A percentile compares a stretch with the other conserved stretches of the same genome.
Conservation (phyloP, 768 basidiomycete species). For the Boletus fagicola region DNA sequence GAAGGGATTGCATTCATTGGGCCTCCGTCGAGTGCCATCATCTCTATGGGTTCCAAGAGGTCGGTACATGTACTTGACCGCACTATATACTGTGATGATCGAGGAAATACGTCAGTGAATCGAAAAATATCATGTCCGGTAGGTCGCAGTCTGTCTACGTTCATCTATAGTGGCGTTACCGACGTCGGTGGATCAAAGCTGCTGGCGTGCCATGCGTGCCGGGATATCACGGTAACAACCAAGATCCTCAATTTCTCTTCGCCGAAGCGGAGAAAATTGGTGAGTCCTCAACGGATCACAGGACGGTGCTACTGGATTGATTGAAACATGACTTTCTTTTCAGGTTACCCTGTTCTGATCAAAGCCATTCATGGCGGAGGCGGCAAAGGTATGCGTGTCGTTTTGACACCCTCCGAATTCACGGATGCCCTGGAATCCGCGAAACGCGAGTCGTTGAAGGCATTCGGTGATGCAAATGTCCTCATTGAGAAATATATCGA, state of each 20-base stretch:
- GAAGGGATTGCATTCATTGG: conserved; percentile 90
- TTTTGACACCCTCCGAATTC: conserved; percentile 66
- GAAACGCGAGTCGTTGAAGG: conserved; percentile 82
- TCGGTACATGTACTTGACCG: conserved; percentile 26
- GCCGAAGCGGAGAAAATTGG: conserved; percentile 72
- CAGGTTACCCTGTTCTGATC: conserved; percentile 88
- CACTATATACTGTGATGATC: not conserved
- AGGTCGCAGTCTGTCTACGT: conserved; percentile 19
- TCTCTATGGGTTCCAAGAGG: conserved; percentile 97
- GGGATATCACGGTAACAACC: conserved; percentile 86
- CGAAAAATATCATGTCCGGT: conserved; percentile 93
- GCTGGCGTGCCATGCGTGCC: conserved; percentile 93
- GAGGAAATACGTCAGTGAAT: conserved; percentile 56
- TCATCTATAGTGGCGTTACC: not conserved
- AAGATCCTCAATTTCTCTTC: conserved; percentile 69
- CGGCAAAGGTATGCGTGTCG: conserved; percentile 93
- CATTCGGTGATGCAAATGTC: conserved; percentile 85
- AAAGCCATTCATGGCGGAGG: conserved; percentile 97
- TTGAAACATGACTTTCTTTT: not conserved
- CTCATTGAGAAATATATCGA: conserved; percentile 88
- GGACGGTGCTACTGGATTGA: not conserved
- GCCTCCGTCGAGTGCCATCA: conserved; percentile 82
- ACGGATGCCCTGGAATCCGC: conserved; percentile 81
- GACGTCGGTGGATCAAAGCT: conserved; percentile 40
- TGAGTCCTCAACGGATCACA: conserved; percentile 17